Evolutionary conservation across 306 rosid species (phyloP).

Genomic region (Cicer cuneatum): DNA sequence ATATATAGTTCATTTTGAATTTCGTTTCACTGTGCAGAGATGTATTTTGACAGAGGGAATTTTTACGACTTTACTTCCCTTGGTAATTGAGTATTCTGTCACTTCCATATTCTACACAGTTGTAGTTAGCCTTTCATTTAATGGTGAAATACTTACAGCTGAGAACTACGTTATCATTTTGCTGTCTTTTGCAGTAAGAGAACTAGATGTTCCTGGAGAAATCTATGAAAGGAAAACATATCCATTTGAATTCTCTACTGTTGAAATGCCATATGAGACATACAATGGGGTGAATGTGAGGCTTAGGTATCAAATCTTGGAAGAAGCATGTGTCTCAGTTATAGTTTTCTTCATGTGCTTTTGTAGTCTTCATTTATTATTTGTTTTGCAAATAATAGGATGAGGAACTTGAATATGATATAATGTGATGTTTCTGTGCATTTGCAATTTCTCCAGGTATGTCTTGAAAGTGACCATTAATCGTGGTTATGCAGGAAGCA

Average conservation of each 20-base stretch:
- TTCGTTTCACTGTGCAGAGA: conserved; percentile 70
- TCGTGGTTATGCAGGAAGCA: conserved; percentile 96
- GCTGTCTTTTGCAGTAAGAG: conserved; percentile 73
- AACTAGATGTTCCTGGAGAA: conserved; percentile 98
- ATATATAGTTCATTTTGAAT: conserved; percentile 34
- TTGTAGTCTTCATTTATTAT: conserved; percentile 22
- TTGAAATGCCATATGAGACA: conserved; percentile 98
- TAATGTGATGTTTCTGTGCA: conserved; percentile 34
- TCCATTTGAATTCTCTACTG: conserved; percentile 95
- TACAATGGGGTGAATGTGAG: conserved; percentile 98
- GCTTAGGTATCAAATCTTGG: conserved; percentile 71
- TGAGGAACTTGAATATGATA: conserved; percentile 36
- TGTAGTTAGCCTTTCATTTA: conserved; percentile 27
- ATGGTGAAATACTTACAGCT: conserved; percentile 23
- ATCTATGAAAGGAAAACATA: conserved; percentile 90
- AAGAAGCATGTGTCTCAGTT: conserved; percentile 21
- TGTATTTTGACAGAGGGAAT: conserved; percentile 96
- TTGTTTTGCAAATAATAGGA: conserved; percentile 26
- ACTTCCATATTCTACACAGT: conserved; percentile 12
- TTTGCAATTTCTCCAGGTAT: conserved; percentile 66
- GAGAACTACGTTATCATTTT: conserved; percentile 15
- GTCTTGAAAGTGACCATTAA: conserved; percentile 91
- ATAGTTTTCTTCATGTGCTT: conserved; percentile 14
- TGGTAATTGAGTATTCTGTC: conserved; percentile 65
- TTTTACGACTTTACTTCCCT: conserved; percentile 98